Percentiles rank a stretch among this genome's conserved stretches.
phyloP scores from a whole-genome alignment of 352 stramenopile genomes.

The Phytophthora capsici region DNA sequence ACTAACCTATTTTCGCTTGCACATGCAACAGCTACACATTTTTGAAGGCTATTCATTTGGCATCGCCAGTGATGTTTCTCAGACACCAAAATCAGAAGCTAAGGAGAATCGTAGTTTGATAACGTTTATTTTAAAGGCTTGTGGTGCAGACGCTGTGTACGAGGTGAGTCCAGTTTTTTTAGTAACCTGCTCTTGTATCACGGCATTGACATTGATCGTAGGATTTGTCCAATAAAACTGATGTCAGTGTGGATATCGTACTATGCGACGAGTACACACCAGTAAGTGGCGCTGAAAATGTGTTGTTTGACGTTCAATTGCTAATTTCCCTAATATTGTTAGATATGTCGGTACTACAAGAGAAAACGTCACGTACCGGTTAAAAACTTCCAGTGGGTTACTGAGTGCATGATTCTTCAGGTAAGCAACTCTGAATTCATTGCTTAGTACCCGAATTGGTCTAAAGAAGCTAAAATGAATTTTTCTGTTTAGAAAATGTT shows the following conservation, averaged over 20 bases:
- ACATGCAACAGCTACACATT: constrained; percentile 55
- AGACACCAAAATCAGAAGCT: constrained; percentile 34
- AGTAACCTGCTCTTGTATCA: not conserved
- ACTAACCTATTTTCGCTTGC: constrained; percentile 16
- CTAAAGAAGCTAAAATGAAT: not conserved
- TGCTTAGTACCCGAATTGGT: too few species aligned
- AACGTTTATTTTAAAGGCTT: constrained; percentile 66
- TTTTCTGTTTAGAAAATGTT: constrained; percentile 49
- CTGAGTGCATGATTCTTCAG: constrained; percentile 83
- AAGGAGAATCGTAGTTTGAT: constrained; percentile 61
- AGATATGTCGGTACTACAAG: constrained; percentile 67
- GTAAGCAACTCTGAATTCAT: constrained; percentile 29
- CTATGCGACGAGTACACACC: constrained; percentile 76
- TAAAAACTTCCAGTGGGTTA: constrained; percentile 83
- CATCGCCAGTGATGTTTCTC: constrained; percentile 59
- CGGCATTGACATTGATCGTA: constrained; percentile 20
- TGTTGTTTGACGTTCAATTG: not conserved
- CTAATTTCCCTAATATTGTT: not conserved
- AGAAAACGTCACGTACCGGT: constrained; percentile 44
- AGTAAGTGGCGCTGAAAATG: constrained; percentile 33
- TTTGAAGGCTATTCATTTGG: constrained; percentile 69
- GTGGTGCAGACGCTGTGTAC: constrained; percentile 63
- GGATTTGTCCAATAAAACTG: constrained; percentile 52
- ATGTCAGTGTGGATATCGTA: constrained; percentile 60
- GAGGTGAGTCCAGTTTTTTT: constrained; percentile 41